Conservation (phyloP, 495 filamentous ascomycete species). For the Annulohypoxylon nitens region DNA sequence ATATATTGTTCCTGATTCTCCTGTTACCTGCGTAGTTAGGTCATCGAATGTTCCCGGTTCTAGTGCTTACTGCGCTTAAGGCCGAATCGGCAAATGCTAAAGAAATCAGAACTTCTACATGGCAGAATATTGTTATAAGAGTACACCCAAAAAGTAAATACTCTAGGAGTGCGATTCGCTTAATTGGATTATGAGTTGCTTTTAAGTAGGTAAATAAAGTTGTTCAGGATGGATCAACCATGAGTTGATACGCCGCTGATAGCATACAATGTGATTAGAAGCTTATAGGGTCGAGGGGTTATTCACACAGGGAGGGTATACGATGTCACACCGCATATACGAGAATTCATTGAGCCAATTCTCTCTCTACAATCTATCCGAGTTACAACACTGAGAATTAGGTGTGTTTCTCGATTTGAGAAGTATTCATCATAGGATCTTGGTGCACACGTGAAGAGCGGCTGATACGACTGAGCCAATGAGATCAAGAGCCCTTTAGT, state of each 20-base stretch:
- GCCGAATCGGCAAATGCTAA: not conserved
- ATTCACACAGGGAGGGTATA: conserved; percentile 17
- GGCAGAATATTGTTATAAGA: not conserved
- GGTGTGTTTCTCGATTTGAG: conserved; percentile 6
- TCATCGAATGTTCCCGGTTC: conserved; percentile 8
- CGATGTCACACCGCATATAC: conserved; percentile 48
- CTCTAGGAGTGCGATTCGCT: not conserved
- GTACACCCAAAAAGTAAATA: not conserved
- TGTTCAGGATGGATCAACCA: not conserved
- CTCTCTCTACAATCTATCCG: conserved; percentile 4
- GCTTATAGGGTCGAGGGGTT: conserved; percentile 12
- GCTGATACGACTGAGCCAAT: conserved; percentile 44
- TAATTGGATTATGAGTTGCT: not conserved
- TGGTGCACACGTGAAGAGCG: conserved; percentile 32
- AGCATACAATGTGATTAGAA: conserved; percentile 18
- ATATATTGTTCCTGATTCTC: not conserved
- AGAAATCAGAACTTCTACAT: not conserved
- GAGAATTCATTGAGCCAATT: conserved; percentile 29
- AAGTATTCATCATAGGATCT: conserved; percentile 1
- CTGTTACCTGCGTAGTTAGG: not conserved
- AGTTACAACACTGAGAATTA: not conserved
- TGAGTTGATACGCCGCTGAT: conserved; percentile 19
- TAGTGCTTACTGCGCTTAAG: conserved; percentile 20
- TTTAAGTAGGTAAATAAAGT: not conserved
- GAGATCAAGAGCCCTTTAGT: not conserved